These are phyloP conservation scores for Suillus subluteus DNA, from an alignment of 768 basidiomycete genomes.

Conservation along the genomic window DNA sequence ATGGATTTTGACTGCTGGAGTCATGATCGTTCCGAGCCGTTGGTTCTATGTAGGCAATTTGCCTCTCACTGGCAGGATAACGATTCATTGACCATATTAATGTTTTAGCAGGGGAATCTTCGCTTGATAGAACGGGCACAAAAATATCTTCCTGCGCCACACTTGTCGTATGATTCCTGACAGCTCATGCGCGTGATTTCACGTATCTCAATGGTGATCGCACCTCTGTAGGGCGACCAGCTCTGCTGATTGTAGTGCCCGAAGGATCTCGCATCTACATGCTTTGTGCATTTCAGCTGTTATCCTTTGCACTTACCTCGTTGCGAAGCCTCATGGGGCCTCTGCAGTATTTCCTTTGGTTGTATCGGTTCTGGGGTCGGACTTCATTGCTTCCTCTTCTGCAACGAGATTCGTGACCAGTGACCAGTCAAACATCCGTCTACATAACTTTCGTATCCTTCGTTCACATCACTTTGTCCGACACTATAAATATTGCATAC, in stretches of 20 bases:
- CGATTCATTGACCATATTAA: background rate
- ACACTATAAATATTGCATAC: background rate
- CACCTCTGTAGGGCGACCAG: slow-evolving; percentile 23
- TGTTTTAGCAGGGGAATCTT: background rate
- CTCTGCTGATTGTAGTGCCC: slow-evolving; percentile 26
- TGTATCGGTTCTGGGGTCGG: slow-evolving; percentile 15
- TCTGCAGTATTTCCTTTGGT: slow-evolving; percentile 12
- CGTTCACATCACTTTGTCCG: too few species aligned
- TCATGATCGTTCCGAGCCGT: slow-evolving; percentile 3
- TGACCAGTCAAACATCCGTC: slow-evolving; percentile 7
- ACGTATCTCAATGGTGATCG: slow-evolving; percentile 36
- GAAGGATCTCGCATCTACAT: slow-evolving; percentile 20
- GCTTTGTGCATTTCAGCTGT: slow-evolving; percentile 16
- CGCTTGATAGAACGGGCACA: slow-evolving; percentile 14
- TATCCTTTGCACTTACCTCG: slow-evolving; percentile 17
- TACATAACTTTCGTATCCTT: slow-evolving; percentile 18
- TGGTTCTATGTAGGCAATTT: slow-evolving; percentile 25
- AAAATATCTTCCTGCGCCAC: slow-evolving; percentile 26
- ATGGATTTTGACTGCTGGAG: too few species aligned
- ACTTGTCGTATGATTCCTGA: slow-evolving; percentile 35
- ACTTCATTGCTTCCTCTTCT: slow-evolving; percentile 3
- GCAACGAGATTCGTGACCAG: background rate
- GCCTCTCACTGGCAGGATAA: slow-evolving; percentile 1
- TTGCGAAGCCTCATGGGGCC: slow-evolving; percentile 18
- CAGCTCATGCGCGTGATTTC: slow-evolving; percentile 42